These are phyloP conservation scores for Syzygium malaccense DNA, from an alignment of 441 rosid species.

Conservation along the genomic window DNA sequence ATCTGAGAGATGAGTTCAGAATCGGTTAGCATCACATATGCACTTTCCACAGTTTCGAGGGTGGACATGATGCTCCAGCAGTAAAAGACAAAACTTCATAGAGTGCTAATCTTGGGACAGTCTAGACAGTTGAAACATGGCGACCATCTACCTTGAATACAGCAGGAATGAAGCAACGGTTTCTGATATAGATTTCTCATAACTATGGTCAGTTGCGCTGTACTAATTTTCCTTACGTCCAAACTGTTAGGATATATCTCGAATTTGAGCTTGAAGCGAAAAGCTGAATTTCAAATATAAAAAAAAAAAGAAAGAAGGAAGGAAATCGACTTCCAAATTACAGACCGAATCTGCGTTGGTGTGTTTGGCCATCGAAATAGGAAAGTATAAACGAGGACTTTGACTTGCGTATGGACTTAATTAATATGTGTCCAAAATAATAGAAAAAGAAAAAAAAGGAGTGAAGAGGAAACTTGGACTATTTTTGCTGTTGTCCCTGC, in stretches of 20 bases:
- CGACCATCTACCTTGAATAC: neutral
- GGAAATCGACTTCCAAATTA: too few species aligned
- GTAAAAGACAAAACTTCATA: neutral
- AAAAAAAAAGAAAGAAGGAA: too few species aligned
- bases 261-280: too few species aligned
- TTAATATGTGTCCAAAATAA: too few species aligned
- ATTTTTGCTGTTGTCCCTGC: too few species aligned
- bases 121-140: neutral
- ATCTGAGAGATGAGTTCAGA: constrained; percentile 31
- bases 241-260: neutral
- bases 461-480: too few species aligned
- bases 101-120: neutral
- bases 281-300: too few species aligned
- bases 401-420: too few species aligned
- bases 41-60: neutral
- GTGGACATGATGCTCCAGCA: neutral
- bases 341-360: too few species aligned
- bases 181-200: neutral
- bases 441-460: too few species aligned
- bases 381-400: too few species aligned
- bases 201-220: neutral
- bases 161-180: neutral
- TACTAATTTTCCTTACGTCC: neutral
- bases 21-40: neutral
- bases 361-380: too few species aligned